Conservation (phyloP, 2,329 filamentous ascomycete species). For the Clarireedia hainanense region DNA sequence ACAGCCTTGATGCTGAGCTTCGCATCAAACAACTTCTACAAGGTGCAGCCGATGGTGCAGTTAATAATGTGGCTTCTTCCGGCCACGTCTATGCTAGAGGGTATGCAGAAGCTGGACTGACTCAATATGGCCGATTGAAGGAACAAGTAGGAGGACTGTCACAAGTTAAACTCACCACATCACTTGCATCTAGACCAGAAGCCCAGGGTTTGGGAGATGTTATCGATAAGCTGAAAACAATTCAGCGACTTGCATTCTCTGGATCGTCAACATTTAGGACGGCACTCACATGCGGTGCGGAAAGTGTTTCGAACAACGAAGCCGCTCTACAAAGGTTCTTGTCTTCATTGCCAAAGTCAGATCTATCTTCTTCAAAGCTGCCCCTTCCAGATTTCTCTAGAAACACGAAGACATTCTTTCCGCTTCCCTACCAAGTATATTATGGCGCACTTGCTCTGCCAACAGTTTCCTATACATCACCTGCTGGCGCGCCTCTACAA, state of each 20-base stretch:
- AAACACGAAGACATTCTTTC: conserved; percentile 75
- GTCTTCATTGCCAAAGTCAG: conserved; percentile 42
- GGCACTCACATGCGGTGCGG: conserved; percentile 77
- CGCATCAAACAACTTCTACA: conserved; percentile 84
- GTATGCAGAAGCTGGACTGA: conserved; percentile 74
- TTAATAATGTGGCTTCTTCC: conserved; percentile 85
- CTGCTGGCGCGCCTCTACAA: conserved; percentile 71
- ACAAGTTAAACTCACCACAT: conserved; percentile 77
- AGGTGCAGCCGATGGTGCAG: conserved; percentile 76
- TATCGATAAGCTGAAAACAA: conserved; percentile 74
- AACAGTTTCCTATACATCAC: conserved; percentile 74
- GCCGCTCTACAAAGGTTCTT: conserved; percentile 65
- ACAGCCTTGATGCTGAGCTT: conserved; percentile 68
- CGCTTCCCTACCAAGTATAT: conserved; percentile 93
- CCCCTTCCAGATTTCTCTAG: conserved; percentile 31
- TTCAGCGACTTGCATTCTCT: conserved; percentile 70
- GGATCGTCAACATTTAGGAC: conserved; percentile 62
- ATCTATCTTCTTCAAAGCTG: conserved; percentile 33
- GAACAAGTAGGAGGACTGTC: conserved; percentile 88
- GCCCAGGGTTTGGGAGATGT: conserved; percentile 65
- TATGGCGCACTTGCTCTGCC: conserved; percentile 79
- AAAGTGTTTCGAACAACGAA: conserved; percentile 64
- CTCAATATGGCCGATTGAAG: conserved; percentile 59
- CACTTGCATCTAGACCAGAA: conserved; percentile 64
- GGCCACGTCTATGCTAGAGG: conserved; percentile 82